These are phyloP conservation scores for Tillandsia fasciculata DNA, from an alignment of 176 grass and related monocot genomes.

Conservation along the genomic window DNA sequence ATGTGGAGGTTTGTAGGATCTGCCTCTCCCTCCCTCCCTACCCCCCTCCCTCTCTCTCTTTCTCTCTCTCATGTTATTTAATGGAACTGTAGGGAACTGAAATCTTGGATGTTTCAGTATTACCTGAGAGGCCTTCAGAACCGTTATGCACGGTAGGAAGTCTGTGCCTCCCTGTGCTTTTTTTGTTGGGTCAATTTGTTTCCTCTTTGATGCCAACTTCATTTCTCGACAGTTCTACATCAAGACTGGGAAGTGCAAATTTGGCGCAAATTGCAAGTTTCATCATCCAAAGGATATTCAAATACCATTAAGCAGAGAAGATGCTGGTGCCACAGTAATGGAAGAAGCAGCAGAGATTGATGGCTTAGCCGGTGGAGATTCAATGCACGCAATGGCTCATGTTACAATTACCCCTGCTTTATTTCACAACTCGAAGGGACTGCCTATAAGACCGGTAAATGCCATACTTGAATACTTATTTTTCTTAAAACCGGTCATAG, in stretches of 20 bases:
- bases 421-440: conserved; percentile 64
- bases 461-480: background rate
- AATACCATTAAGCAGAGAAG: conserved; percentile 23
- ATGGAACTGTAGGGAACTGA: conserved; percentile 32
- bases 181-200: background rate
- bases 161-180: background rate
- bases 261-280: conserved; percentile 66
- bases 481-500: background rate
- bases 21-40: background rate
- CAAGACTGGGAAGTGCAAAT: conserved; percentile 82
- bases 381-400: conserved; percentile 29
- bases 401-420: conserved; percentile 28
- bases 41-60: conserved; percentile 5
- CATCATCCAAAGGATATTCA: conserved; percentile 63
- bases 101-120: conserved; percentile 23
- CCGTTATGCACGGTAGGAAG: conserved; percentile 51
- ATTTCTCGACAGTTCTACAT: conserved; percentile 40
- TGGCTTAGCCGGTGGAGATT: conserved; percentile 19
- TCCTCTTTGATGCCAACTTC: background rate
- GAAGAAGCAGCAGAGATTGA: conserved; percentile 23
- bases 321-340: conserved; percentile 26
- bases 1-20: conserved; percentile 19
- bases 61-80: conserved; percentile 10
- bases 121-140: conserved; percentile 59
- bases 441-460: conserved; percentile 71